Base-by-base conservation (phyloP, 75 land plant species). In the Pinus albicaulis region DNA sequence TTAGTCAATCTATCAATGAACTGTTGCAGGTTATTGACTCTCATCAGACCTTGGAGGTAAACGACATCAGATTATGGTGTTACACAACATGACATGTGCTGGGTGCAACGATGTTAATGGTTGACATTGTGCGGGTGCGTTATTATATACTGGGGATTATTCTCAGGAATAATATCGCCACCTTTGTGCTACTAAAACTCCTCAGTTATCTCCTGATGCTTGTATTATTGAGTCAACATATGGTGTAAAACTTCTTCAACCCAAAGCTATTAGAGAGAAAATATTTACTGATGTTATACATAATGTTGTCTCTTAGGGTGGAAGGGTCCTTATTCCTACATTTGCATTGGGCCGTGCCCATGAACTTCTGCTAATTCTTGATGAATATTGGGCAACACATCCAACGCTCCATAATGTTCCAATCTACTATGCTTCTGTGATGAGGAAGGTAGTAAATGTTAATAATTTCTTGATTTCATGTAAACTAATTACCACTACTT, bases 51-150 rank as follows among this genome's bases (percentile, higher is more conserved):
- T 63, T 91, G 60, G 99, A 97, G 76, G 93, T 97, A 23, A 95
- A 95, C 81, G 99, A 98, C 16, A 95, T 97, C 60, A 89, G 92
- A 20, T 97, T 97, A 75, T 97, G 99, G 99, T 94, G 99, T 75
- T 97, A 97, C 80, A 97, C 99, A 41, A 98, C 99, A 70, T 95
- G 99, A 10, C 99, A 95, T 82, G 95, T 95, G 23, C 88, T 96
- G 57, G 99, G 99, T 83, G 99, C 99, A 56, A 98, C 99, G 72
- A 95, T 97, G 99, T 97, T 97, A 77, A 97, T 97, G 98, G 99
- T 97, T 23, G 99, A 97, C 70, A 97, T 97, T 79, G 99, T 98
- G 75, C 98, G 99, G 66, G 93, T 95, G 7, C 86, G 99, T 20
- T 97, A 38, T 90, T 97, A 31, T 97, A 97, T 68, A 97, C 99